phyloP scores from a whole-genome alignment of 805 yeast species.

The Sugiyamaella americana region DNA sequence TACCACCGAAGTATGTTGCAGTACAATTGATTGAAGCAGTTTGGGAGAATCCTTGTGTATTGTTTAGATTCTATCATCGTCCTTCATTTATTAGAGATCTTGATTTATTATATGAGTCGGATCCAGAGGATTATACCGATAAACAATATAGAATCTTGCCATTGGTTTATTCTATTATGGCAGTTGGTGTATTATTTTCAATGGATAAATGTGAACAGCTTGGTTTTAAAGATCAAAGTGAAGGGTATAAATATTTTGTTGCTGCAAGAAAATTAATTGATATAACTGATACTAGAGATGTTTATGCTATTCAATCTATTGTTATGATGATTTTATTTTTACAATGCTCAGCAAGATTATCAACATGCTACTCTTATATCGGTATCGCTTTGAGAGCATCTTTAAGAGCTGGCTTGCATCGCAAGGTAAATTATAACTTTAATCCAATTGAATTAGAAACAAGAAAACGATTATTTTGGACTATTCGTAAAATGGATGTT shows the following conservation, averaged over 20 bases:
- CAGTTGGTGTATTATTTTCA: conserved; percentile 73
- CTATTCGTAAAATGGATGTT: conserved; percentile 84
- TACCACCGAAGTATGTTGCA: conserved; percentile 74
- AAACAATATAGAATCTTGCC: conserved; percentile 73
- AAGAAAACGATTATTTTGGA: conserved; percentile 80
- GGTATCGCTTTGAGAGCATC: conserved; percentile 85
- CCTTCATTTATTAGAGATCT: conserved; percentile 72
- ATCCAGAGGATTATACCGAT: conserved; percentile 64
- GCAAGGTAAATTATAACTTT: conserved; percentile 56
- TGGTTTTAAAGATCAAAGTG: conserved; percentile 37
- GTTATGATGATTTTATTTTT: conserved; percentile 80
- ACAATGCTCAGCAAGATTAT: conserved; percentile 81
- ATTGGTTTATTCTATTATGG: conserved; percentile 76
- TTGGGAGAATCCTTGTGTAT: conserved; percentile 81
- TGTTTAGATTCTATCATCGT: conserved; percentile 79
- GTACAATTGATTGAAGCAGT: conserved; percentile 64
- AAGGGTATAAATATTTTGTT: conserved; percentile 72
- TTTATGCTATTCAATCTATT: conserved; percentile 75
- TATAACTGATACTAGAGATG: conserved; percentile 76
- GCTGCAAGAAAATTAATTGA: conserved; percentile 77
- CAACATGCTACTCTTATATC: conserved; percentile 83
- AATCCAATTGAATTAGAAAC: conserved; percentile 79
- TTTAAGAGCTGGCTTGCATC: conserved; percentile 72
- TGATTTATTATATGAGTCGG: conserved; percentile 68
- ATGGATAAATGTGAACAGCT: conserved; percentile 41